phyloP scores from a whole-genome alignment of 192 early-diverging fungal genomes.

The Spinellus fusiger region DNA sequence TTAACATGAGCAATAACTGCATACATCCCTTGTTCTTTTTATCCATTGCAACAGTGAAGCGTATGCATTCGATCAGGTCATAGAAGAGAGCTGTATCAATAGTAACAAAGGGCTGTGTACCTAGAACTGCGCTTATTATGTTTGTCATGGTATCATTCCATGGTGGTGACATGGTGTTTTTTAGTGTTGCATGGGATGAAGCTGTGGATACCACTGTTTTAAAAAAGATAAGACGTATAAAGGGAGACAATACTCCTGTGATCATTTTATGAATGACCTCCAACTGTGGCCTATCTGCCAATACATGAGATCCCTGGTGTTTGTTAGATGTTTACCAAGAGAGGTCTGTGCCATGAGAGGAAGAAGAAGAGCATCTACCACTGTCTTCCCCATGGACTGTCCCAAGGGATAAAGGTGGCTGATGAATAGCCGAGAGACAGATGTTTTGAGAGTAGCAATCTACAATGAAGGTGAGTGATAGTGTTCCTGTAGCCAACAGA shows the following conservation, averaged over 20 bases:
- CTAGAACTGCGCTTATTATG: not conserved
- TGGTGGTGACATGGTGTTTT: not conserved
- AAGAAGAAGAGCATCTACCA: not conserved
- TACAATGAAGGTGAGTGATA: not conserved
- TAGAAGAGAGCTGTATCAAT: not conserved
- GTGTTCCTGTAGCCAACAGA: too few species aligned
- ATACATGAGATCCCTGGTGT: not conserved
- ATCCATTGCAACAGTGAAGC: not conserved
- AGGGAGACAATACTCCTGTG: not conserved
- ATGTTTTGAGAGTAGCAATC: not conserved
- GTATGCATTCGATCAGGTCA: not conserved
- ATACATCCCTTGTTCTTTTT: not conserved
- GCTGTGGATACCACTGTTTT: not conserved
- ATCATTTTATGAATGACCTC: not conserved
- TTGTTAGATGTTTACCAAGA: not conserved
- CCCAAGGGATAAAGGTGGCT: not conserved
- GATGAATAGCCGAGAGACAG: not conserved
- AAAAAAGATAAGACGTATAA: not conserved
- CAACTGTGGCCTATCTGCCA: not conserved
- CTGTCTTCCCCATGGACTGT: not conserved
- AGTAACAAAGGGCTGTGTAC: not conserved
- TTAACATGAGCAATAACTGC: not conserved
- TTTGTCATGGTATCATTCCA: not conserved
- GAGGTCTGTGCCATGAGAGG: not conserved
- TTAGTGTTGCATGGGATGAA: not conserved